Evolutionary conservation across 352 stramenopile species (phyloP), one percentile per base, ranked within the genome.

Genomic region (Globisporangium spinosum): DNA sequence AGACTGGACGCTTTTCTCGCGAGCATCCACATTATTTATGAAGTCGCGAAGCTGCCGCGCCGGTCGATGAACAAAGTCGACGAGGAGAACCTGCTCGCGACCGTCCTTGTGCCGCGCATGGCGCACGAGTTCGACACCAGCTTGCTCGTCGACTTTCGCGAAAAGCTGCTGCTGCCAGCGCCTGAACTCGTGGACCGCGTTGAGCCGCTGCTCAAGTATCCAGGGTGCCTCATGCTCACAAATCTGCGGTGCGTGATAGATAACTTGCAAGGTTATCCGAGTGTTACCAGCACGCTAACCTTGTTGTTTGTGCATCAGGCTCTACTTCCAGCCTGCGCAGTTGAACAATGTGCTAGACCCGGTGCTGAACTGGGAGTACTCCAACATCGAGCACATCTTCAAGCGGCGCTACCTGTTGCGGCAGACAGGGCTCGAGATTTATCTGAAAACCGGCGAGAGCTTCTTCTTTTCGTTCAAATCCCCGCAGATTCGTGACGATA

Each of bases 291-390:
- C 17, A 51, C 43, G 43, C 43, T 51, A 51, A 51, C 6, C 8
- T 12, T 45, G 38, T 22, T 51, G 5, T 51, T 6, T 51, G 17
- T 51, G 15, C 7, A 8, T 20, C 43, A 51, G 43, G 20, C 63
- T 98, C 6, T 98, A 98, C 69, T 98, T 98, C 66, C 90, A 98
- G 70, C 93, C 93, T 7, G 87, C 91, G 12, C 74, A 91, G 56
- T 67, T 98, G 9, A 98, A 98, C 69, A 98, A 98, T 59, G 84
- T 97, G 20, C 79, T 87, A 1, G 90, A 98, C 58, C 77, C 90
- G 1, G 87, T 97, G 13, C 69, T 97, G 13, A 85, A 91, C 22
- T 98, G 89, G 78, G 77, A 85, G 23, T 93, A 97, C 62, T 76
- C 70, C 1, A 73, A 73, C 13, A 77, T 98, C 43, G 77, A 85